Conservation (phyloP, 2,329 filamentous ascomycete species). For the Fusarium secorum region DNA sequence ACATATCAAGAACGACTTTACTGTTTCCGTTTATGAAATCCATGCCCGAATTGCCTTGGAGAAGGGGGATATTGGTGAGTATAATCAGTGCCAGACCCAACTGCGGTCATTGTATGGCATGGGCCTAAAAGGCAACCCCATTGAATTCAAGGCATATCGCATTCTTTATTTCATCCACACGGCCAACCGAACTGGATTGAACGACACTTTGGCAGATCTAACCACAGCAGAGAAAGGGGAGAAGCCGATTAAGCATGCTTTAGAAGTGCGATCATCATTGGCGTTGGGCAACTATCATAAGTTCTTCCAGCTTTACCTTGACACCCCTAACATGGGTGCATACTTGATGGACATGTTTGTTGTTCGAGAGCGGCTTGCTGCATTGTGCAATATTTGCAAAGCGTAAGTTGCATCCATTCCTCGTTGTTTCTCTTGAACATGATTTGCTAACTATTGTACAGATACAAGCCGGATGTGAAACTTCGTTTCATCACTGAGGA, state of each 20-base stretch:
- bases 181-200: slow-evolving; percentile 96
- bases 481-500: slow-evolving; percentile 94
- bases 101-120: slow-evolving; percentile 88
- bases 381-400: slow-evolving; percentile 92
- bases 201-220: slow-evolving; percentile 98
- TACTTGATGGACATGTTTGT: slow-evolving; percentile 99
- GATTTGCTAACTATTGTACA: slow-evolving; percentile 60
- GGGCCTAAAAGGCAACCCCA: slow-evolving; percentile 85
- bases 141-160: slow-evolving; percentile 99
- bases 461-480: slow-evolving; percentile 90
- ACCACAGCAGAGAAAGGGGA: slow-evolving; percentile 94
- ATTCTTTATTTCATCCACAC: slow-evolving; percentile 99
- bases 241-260: slow-evolving; percentile 84
- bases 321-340: slow-evolving; percentile 94
- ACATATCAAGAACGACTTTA: slow-evolving; percentile 95
- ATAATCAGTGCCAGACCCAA: slow-evolving; percentile 99
- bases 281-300: slow-evolving; percentile 96
- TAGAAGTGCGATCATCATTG: slow-evolving; percentile 88
- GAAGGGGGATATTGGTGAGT: slow-evolving; percentile 99
- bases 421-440: neutral
- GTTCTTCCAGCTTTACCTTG: slow-evolving; percentile 95
- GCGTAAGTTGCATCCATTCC: slow-evolving; percentile 70
- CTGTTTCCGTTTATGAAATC: slow-evolving; percentile 94
- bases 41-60: slow-evolving; percentile 97
- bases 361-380: slow-evolving; percentile 87